Evolutionary conservation across 257 asterid genomes (phyloP).

Genomic region (Rhazya stricta): DNA sequence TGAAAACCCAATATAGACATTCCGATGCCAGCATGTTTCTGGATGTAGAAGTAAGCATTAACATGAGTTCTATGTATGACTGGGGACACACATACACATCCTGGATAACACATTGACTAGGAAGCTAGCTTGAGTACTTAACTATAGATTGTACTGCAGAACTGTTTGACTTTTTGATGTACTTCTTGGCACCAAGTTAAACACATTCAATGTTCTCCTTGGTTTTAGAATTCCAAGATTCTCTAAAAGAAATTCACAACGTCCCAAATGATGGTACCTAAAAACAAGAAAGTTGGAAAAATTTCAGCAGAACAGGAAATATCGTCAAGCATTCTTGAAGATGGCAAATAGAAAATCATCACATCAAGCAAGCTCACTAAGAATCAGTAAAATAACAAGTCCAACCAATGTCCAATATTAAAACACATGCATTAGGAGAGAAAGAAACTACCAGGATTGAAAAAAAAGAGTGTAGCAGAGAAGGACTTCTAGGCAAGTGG

Average conservation of each 20-base stretch:
- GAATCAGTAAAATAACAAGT: background rate
- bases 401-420: background rate
- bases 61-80: too few species aligned
- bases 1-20: background rate
- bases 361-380: background rate
- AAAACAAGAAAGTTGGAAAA: background rate
- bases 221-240: background rate
- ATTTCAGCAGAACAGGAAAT: background rate
- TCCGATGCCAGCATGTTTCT: background rate
- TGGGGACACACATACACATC: too few species aligned
- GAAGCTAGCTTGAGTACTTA: too few species aligned
- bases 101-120: too few species aligned
- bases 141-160: too few species aligned
- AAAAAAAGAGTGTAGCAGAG: constrained; percentile 10
- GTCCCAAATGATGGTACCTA: background rate
- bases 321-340: background rate
- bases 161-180: too few species aligned
- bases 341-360: background rate
- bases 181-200: background rate
- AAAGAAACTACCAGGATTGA: constrained; percentile 11
- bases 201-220: background rate
- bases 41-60: background rate
- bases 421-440: background rate
- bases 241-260: background rate
- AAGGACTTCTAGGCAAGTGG: background rate